Evolutionary conservation across 2,329 filamentous ascomycete species (phyloP).

Genomic region (Paraconiothyrium sp.): DNA sequence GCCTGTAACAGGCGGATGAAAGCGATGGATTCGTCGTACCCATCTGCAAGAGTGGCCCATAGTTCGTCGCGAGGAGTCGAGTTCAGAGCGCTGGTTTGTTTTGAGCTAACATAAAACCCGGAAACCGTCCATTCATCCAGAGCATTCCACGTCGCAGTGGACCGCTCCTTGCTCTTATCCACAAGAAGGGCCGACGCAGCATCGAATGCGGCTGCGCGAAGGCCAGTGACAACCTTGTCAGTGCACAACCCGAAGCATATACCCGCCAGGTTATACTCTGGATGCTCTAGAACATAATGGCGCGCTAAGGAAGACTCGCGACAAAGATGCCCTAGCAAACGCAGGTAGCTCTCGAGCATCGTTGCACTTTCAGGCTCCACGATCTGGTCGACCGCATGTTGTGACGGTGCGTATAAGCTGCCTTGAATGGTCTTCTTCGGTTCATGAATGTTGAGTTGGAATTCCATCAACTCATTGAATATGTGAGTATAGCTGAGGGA

Average conservation of each 20-base stretch:
- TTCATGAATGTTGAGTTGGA: constrained; percentile 81
- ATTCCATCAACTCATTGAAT: constrained; percentile 87
- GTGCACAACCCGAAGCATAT: constrained; percentile 82
- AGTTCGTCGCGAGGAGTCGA: constrained; percentile 55
- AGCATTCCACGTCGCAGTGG: constrained; percentile 79
- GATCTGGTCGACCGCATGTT: constrained; percentile 59
- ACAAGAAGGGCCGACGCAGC: constrained; percentile 79
- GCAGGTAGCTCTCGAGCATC: constrained; percentile 94
- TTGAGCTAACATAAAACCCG: constrained; percentile 45
- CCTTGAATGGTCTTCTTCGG: constrained; percentile 67
- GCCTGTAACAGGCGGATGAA: constrained; percentile 81
- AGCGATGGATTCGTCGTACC: constrained; percentile 85
- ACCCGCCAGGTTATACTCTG: constrained; percentile 74
- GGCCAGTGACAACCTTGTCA: constrained; percentile 76
- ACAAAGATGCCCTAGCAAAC: constrained; percentile 84
- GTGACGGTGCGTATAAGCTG: constrained; percentile 61
- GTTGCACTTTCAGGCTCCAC: constrained; percentile 95
- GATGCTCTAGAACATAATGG: constrained; percentile 74
- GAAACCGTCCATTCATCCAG: constrained; percentile 78
- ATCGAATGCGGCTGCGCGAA: constrained; percentile 85
- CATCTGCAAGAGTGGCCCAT: constrained; percentile 76
- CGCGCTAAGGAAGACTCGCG: constrained; percentile 77
- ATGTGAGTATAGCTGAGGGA: constrained; percentile 95
- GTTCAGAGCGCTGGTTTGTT: constrained; percentile 37
- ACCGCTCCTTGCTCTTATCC: constrained; percentile 73